Percentiles rank a stretch among this genome's conserved stretches.
These are phyloP conservation scores for Pseudogymnoascus sp. DNA, from an alignment of 2,329 filamentous ascomycete genomes.

Conservation along the genomic window DNA sequence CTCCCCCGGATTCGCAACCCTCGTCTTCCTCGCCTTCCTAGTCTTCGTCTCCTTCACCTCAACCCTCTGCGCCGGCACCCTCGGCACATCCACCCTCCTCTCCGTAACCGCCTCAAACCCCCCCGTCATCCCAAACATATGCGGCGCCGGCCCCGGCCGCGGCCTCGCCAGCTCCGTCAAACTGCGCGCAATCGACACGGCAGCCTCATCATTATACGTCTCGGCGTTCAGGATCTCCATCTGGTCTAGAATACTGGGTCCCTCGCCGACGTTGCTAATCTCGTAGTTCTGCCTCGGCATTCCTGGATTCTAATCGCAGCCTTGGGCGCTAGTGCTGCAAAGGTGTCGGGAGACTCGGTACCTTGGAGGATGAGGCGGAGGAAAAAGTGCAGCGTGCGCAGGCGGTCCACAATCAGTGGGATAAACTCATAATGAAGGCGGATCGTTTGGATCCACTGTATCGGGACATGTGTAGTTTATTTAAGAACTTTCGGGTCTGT, in stretches of 20 bases:
- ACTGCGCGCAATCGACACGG: conserved; percentile 17
- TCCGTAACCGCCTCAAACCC: not conserved
- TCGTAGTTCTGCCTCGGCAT: not conserved
- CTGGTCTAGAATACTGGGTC: not conserved
- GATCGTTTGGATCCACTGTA: conserved; percentile 2
- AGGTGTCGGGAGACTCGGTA: not conserved
- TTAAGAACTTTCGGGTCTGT: not conserved
- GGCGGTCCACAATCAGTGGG: not conserved
- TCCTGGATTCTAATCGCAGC: not conserved
- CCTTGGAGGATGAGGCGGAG: not conserved
- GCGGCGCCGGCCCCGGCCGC: conserved; percentile 14
- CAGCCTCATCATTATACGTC: conserved; percentile 36
- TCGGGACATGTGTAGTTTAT: not conserved
- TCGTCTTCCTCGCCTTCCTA: conserved; percentile 11
- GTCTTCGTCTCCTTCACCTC: conserved; percentile 1
- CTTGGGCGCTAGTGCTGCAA: not conserved
- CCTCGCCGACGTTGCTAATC: not conserved
- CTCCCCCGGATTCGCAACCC: conserved; percentile 16
- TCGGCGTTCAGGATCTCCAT: conserved; percentile 37
- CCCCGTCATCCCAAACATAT: conserved; percentile 23
- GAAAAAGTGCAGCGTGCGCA: not conserved
- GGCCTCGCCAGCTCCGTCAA: conserved; percentile 12
- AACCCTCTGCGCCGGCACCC: not conserved
- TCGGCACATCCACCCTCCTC: not conserved
- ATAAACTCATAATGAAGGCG: not conserved